Base-by-base conservation (phyloP, 1,284 basidiomycete species). In the Irpex sp. region DNA sequence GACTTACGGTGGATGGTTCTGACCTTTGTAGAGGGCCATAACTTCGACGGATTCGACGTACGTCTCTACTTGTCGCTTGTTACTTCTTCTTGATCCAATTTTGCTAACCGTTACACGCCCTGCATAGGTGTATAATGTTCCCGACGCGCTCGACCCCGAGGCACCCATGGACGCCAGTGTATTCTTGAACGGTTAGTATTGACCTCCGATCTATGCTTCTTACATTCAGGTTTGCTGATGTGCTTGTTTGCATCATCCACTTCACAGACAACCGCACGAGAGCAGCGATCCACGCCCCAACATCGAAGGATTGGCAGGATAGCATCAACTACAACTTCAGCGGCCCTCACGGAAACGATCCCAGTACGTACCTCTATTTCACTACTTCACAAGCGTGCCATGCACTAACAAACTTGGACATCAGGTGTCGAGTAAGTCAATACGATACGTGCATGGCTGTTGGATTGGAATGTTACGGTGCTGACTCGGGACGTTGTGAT, bases 221-320 rank as follows among this genome's bases (percentile, higher is more conserved):
- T 5, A 5, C 6, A 5, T 39, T 39, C 11, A 6, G 13, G 6
- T 39, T 39, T 46, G 11, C 13, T 46, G 13, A n/a, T n/a, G 2
- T 43, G 11, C 13, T 13, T 6, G 5, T 46, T 46, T 9, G 9
- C 7, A 9, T n/a, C 5, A 33, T 19, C 49, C 46, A 33, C 2
- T 54, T 21, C 50, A 47, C 13, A 88, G 87, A 89, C 67, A 75
- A 79, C 35, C 77, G 72, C 19, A 83, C 80, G 6, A 77, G 82
- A 37, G 74, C 80, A 35, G 90, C 89, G 0, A 74, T 92, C n/a
- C 89, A 92, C 71, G 89, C 88, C 0, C 89, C 89, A 2, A 85
- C 80, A 3, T 86, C 81, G 72, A 81, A 83, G 68, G 72, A 83
- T 59, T 92, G 89, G 89, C 67, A 65, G 1, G 65, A 77, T 61